Conservation (phyloP, 441 rosid species). For the Omphalea diandra region DNA sequence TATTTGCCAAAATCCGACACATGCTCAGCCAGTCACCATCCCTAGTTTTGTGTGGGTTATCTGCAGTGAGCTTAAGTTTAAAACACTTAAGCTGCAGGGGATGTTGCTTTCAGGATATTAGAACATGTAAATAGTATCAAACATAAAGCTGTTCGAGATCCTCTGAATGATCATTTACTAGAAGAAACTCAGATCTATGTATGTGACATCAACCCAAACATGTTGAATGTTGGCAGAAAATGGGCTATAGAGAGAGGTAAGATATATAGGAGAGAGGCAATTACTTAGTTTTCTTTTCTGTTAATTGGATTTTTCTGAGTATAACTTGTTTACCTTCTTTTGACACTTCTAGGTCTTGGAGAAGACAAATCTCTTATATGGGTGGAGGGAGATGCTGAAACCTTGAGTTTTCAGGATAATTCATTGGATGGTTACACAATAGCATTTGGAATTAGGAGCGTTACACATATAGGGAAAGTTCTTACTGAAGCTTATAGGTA, state of each 20-base stretch:
- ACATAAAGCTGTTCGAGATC: constrained; percentile 57
- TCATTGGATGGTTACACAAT: constrained; percentile 94
- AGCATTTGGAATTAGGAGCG: constrained; percentile 97
- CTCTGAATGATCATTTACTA: constrained; percentile 46
- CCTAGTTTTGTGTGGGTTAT: not conserved
- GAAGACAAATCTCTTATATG: constrained; percentile 67
- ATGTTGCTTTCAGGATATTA: constrained; percentile 81
- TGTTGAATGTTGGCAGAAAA: constrained; percentile 81
- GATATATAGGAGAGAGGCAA: not conserved
- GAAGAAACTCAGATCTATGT: constrained; percentile 81
- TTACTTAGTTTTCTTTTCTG: not conserved
- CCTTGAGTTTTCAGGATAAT: constrained; percentile 64
- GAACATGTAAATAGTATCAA: constrained; percentile 54
- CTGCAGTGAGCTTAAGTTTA: constrained; percentile 1
- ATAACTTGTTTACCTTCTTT: too few relatives aligned
- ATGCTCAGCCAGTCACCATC: not conserved
- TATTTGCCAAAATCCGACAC: too few relatives aligned
- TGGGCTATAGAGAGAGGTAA: constrained; percentile 81
- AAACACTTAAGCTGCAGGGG: constrained; percentile 55
- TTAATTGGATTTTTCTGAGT: not conserved
- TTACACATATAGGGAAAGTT: constrained; percentile 90
- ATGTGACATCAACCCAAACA: constrained; percentile 91
- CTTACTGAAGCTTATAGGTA: constrained; percentile 91
- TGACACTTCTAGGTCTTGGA: constrained; percentile 52
- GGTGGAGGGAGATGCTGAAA: constrained; percentile 96